Percentiles rank a stretch among this genome's conserved stretches.
Evolutionary conservation across 176 grass and related monocot genomes (phyloP).

Genomic region (Hsuehochloa calcarea): DNA sequence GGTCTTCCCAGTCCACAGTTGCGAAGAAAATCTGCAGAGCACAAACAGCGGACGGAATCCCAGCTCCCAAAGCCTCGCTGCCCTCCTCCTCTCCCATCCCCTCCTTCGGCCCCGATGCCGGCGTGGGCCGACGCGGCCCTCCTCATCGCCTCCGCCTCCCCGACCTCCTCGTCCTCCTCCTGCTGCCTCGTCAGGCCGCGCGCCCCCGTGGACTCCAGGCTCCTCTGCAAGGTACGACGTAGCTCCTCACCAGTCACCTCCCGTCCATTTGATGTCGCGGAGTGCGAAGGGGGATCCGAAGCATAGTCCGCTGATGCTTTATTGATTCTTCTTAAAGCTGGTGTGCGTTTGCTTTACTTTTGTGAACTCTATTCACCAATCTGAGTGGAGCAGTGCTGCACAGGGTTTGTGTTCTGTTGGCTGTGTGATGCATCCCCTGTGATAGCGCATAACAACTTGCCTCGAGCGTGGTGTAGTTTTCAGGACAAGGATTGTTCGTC

Average conservation of each 20-base stretch:
- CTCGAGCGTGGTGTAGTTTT: background rate
- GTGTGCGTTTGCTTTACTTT: background rate
- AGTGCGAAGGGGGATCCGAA: background rate
- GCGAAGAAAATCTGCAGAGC: constrained; percentile 23
- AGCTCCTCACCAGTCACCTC: background rate
- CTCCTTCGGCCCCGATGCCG: constrained; percentile 25
- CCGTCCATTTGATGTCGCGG: background rate
- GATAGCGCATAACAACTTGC: background rate
- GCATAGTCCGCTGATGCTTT: too few species aligned
- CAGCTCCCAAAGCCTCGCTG: background rate
- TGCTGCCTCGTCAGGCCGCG: constrained; percentile 27
- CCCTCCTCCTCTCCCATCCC: background rate
- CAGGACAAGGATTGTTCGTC: background rate
- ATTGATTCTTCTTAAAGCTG: background rate
- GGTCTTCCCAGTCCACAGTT: background rate
- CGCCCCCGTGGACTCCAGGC: background rate
- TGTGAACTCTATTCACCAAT: background rate
- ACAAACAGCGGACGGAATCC: constrained; percentile 44
- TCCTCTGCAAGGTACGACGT: constrained; percentile 43
- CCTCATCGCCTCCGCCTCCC: constrained; percentile 29
- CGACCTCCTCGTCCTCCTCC: constrained; percentile 2
- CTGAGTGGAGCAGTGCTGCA: background rate
- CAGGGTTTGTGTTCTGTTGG: background rate
- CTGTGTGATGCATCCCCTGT: background rate
- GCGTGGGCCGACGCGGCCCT: constrained; percentile 52